Base-by-base conservation (phyloP, 495 filamentous ascomycete species). In the Glutinoglossum americanum region DNA sequence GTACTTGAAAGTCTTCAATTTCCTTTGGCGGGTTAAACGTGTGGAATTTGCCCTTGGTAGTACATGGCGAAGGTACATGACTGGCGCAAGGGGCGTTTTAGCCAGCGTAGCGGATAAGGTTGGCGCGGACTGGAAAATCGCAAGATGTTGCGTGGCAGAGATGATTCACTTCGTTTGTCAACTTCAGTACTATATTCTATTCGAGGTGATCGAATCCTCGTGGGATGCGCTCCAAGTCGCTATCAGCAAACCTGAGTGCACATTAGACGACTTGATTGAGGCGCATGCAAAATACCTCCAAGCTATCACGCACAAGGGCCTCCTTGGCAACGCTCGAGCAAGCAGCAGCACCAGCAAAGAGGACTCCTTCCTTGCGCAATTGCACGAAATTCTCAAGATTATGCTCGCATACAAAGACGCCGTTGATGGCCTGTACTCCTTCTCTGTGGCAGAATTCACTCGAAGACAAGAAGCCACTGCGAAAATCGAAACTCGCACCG, bases 101-200 rank as follows among this genome's bases (percentile, higher is more conserved):
- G 82, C 81, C 49, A 82, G 79, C 23, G 77, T 85, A n/a, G 78
- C 87, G 47, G 79, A 85, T 58, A 77, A 80, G 55, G 79, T 94
- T 25, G 81, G 83, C 19, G 68, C 78, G 32, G 86, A 90, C 44
- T 99, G 93, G 93, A 96, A 94, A 66, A 77, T 71, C 26, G 89
- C 89, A 33, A 75, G 90, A 62, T 88, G 92, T 48, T 81, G 80
- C 21, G 79, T 95, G 19, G 89, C 90, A 21, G 93, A 97, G 67
- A 99, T 99, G 93, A 85, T 96, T 8, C 93, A 97, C 67, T 96
- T 99, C 62, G 85, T 97, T 63, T 84, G 85, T 58, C 93, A 99
- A 68, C 76, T 99, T 33, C 93, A 97, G 67, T 95, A 95, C 70
- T 99, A 99, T 68, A 96, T 99, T 62, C 78, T 99, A 19, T 96